These are phyloP conservation scores for Lasiodiplodia citricola DNA, from an alignment of 2,329 filamentous ascomycete species.

Conservation along the genomic window DNA sequence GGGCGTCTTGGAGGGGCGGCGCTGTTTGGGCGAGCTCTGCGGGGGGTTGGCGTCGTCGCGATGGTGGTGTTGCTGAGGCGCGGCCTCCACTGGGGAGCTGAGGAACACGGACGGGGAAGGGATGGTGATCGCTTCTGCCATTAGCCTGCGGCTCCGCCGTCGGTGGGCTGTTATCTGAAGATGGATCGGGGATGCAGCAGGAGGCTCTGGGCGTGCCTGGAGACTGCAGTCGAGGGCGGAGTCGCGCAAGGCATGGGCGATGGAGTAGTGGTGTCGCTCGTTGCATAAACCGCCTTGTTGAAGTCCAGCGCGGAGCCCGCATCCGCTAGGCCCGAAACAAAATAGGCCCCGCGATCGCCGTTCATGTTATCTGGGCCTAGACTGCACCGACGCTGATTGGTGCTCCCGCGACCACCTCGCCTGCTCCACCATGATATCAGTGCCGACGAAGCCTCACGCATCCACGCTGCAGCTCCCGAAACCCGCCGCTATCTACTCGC, in stretches of 20 bases:
- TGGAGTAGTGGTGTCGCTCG: slow-evolving; percentile 8
- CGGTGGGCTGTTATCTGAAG: slow-evolving; percentile 14
- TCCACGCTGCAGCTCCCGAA: background rate
- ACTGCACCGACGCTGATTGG: slow-evolving; percentile 1
- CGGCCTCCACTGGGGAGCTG: slow-evolving; percentile 38
- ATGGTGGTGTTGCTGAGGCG: slow-evolving; percentile 33
- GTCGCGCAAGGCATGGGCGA: slow-evolving; percentile 26
- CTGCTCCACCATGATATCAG: slow-evolving; percentile 25
- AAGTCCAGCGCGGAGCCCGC: slow-evolving; percentile 24
- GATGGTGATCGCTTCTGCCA: slow-evolving; percentile 64
- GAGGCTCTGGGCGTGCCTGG: slow-evolving; percentile 23
- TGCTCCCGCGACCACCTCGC: background rate
- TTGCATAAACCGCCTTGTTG: slow-evolving; percentile 24
- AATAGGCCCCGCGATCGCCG: slow-evolving; percentile 22
- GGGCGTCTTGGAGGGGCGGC: slow-evolving; percentile 28
- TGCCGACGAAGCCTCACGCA: background rate
- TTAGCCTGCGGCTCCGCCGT: slow-evolving; percentile 31
- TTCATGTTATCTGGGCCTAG: slow-evolving; percentile 21
- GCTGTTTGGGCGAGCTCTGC: slow-evolving; percentile 32
- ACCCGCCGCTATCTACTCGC: slow-evolving; percentile 1
- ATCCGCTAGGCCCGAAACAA: slow-evolving; percentile 14
- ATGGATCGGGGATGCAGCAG: slow-evolving; percentile 27
- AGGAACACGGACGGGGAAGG: slow-evolving; percentile 64
- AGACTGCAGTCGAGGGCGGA: slow-evolving; percentile 24
- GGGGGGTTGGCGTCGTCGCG: slow-evolving; percentile 26